Conservation (phyloP, 257 asterid species). For the Paulownia fortunei region DNA sequence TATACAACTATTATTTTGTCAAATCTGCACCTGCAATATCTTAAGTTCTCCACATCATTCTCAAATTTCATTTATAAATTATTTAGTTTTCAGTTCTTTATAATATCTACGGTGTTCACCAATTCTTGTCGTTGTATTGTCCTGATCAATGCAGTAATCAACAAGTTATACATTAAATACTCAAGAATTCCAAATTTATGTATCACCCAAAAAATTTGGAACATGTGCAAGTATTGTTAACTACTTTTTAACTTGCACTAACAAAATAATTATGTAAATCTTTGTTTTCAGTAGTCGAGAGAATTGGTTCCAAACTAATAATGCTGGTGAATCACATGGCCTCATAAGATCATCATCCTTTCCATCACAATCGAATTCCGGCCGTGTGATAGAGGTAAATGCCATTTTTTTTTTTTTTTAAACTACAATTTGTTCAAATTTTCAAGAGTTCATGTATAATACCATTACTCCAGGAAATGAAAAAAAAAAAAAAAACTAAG, state of each 20-base stretch:
- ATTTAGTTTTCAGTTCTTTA: too few relatives aligned
- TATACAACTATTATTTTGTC: too few relatives aligned
- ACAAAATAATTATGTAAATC: neutral
- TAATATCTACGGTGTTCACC: neutral
- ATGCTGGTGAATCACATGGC: constrained; percentile 47
- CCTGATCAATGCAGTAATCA: neutral
- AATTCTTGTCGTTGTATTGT: neutral
- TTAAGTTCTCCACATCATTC: too few relatives aligned
- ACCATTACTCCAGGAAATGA: neutral
- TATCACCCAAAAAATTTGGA: too few relatives aligned
- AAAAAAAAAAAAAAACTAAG: too few relatives aligned
- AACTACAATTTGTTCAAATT: too few relatives aligned
- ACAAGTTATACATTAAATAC: neutral
- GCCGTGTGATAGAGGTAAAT: constrained; percentile 57
- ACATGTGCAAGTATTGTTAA: too few relatives aligned
- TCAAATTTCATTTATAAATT: neutral
- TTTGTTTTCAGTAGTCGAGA: constrained; percentile 62
- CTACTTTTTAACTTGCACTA: neutral
- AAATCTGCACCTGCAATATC: too few relatives aligned
- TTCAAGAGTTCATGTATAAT: neutral
- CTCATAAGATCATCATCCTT: constrained; percentile 52
- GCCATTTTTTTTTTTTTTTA: neutral
- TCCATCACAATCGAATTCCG: constrained; percentile 60
- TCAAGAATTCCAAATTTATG: too few relatives aligned
- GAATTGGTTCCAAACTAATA: constrained; percentile 58